A percentile compares a stretch with the other conserved stretches of the same genome.
phyloP scores from a whole-genome alignment of 2,329 filamentous ascomycete species.

The Leptoxyphium fumago region DNA sequence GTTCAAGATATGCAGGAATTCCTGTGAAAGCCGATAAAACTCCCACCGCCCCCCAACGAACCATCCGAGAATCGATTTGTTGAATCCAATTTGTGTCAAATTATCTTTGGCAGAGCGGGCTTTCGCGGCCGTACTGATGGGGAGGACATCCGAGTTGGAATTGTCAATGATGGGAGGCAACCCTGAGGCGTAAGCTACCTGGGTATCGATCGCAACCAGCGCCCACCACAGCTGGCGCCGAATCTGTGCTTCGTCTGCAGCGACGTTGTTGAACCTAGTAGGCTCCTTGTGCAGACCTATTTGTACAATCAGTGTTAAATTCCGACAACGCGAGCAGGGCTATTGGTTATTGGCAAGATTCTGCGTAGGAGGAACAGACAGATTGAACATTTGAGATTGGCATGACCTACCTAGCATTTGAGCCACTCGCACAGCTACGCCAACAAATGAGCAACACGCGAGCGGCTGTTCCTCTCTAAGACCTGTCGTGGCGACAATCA shows the following conservation, averaged over 20 bases:
- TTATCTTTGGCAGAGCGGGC: slow-evolving; percentile 24
- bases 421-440: slow-evolving; percentile 31
- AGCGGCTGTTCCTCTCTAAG: slow-evolving; percentile 35
- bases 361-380: neutral
- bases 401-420: slow-evolving; percentile 29
- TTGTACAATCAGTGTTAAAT: too few relatives aligned
- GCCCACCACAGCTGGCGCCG: slow-evolving; percentile 35
- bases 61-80: slow-evolving; percentile 9
- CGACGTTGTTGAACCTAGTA: slow-evolving; percentile 29
- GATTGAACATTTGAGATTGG: neutral
- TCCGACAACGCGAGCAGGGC: too few relatives aligned
- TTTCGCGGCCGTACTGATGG: slow-evolving; percentile 26
- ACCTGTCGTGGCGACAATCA: slow-evolving; percentile 21
- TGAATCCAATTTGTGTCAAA: slow-evolving; percentile 8
- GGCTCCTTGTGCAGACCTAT: slow-evolving; percentile 31
- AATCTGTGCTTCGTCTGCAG: slow-evolving; percentile 29
- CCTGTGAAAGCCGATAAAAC: slow-evolving; percentile 9
- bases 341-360: neutral
- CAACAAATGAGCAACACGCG: slow-evolving; percentile 33
- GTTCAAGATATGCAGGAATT: slow-evolving; percentile 10
- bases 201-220: slow-evolving; percentile 33
- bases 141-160: slow-evolving; percentile 31
- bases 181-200: slow-evolving; percentile 35
- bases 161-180: slow-evolving; percentile 32
- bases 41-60: slow-evolving; percentile 10